Percentiles rank a stretch among this genome's conserved stretches.
phyloP scores from a whole-genome alignment of 306 rosid genomes.

The Cicer judaicum region DNA sequence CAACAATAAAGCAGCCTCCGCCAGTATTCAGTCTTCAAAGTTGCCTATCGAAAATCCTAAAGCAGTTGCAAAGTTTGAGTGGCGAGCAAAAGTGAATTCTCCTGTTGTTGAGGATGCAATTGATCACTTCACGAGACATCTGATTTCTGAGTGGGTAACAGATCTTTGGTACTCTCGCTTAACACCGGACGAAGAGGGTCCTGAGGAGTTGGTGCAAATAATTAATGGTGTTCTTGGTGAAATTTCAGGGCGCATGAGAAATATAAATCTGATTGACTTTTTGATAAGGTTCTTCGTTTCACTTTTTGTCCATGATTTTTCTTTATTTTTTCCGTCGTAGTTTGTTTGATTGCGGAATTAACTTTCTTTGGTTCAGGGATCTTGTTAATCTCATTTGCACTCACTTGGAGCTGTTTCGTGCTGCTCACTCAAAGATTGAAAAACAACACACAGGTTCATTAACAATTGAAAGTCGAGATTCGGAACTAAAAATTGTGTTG shows the following conservation, averaged over 20 bases:
- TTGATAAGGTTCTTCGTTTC: slow-evolving; percentile 73
- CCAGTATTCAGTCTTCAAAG: slow-evolving; percentile 54
- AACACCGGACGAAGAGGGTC: slow-evolving; percentile 94
- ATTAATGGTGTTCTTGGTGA: slow-evolving; percentile 83
- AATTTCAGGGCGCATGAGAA: slow-evolving; percentile 83
- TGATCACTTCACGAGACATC: slow-evolving; percentile 77
- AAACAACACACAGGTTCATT: slow-evolving; percentile 56
- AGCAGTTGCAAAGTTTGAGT: slow-evolving; percentile 65
- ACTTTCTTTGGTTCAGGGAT: slow-evolving; percentile 73
- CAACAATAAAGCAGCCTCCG: slow-evolving; percentile 66
- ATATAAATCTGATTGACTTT: slow-evolving; percentile 89
- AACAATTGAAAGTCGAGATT: slow-evolving; percentile 73
- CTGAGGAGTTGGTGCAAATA: slow-evolving; percentile 81
- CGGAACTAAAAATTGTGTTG: slow-evolving; percentile 67
- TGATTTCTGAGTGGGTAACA: slow-evolving; percentile 92
- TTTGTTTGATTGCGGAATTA: slow-evolving; percentile 50
- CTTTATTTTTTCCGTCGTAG: slow-evolving; percentile 32
- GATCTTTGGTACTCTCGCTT: slow-evolving; percentile 91
- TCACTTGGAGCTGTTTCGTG: slow-evolving; percentile 90
- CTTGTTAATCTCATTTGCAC: slow-evolving; percentile 76
- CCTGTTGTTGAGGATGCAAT: slow-evolving; percentile 92
- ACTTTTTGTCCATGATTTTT: slow-evolving; percentile 31
- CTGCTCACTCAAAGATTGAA: slow-evolving; percentile 73
- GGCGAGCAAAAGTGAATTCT: slow-evolving; percentile 93
- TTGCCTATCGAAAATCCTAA: slow-evolving; percentile 61